Evolutionary conservation across 306 rosid species (phyloP).

Genomic region (Vachellia pachyceras): DNA sequence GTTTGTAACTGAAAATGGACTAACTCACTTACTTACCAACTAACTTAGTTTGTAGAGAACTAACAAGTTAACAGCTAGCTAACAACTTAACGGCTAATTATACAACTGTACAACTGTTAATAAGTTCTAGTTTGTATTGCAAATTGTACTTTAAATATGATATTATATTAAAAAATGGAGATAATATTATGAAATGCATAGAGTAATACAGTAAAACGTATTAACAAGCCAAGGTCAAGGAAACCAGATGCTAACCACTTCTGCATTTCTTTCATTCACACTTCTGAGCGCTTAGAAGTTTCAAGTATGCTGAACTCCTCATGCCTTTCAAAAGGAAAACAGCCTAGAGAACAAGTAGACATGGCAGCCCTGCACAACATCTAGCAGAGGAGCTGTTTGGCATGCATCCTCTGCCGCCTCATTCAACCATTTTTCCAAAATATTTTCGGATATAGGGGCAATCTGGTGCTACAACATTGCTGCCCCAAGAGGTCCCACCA

Average conservation of each 20-base stretch:
- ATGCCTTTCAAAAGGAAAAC: slow-evolving; percentile 60
- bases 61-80: too few species aligned
- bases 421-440: slow-evolving; percentile 67
- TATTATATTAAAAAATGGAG: too few species aligned
- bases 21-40: too few species aligned
- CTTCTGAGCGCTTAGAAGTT: background rate
- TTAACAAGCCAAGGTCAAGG: background rate
- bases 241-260: slow-evolving; percentile 7
- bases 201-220: background rate
- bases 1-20: too few species aligned
- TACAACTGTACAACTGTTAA: too few species aligned
- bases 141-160: too few species aligned
- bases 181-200: background rate
- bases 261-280: slow-evolving; percentile 11
- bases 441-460: slow-evolving; percentile 64
- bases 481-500: slow-evolving; percentile 86
- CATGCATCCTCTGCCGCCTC: slow-evolving; percentile 67
- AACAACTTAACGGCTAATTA: too few species aligned
- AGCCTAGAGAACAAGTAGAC: slow-evolving; percentile 76
- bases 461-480: slow-evolving; percentile 80
- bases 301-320: background rate
- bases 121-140: too few species aligned
- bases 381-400: slow-evolving; percentile 75
- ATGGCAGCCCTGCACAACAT: slow-evolving; percentile 88
- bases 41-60: too few species aligned